Evolutionary conservation across 495 filamentous ascomycete species (phyloP), one percentile per base, ranked within the genome.

Genomic region (Talaromyces nanjingensis): DNA sequence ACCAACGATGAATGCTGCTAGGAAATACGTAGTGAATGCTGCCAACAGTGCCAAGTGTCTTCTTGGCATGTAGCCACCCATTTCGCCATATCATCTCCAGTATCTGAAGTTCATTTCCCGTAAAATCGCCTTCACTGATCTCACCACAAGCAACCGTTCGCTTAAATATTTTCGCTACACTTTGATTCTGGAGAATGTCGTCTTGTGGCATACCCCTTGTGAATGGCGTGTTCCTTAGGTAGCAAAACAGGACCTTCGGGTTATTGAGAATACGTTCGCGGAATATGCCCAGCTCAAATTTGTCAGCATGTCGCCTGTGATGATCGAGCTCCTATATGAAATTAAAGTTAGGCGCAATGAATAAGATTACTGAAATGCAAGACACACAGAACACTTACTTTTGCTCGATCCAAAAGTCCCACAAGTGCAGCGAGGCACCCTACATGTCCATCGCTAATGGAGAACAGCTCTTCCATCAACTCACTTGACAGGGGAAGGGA

Each of bases 11-110:
- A 12, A 54, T 54, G 49, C 49, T 54, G 49, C 49, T 54, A 12
- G 49, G 49, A 54, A 54, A 54, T 54, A 12, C 12, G 12, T 54
- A 54, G 49, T 12, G 49, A 54, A 54, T 12, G 4, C 24, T 12
- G 49, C n/a, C n/a, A n/a, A n/a, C n/a, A n/a, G n/a, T n/a, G n/a
- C n/a, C n/a, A n/a, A n/a, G n/a, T 54, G 12, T 54, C 49, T 54
- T 54, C 49, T 12, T 54, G 49, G 49, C 49, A 54, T 54, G 49
- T 54, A 54, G 49, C 49, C 49, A 54, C 4, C 49, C 49, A 54
- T 54, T 54, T 25, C 49, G n/a, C 49, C 49, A 54, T 4, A 54
- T 54, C 49, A 54, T 54, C 49, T 54, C 49, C 24, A 54, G 49
- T 54, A 12, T 54, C 49, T 54, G 49, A 12, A 54, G 4, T 54